Conservation (phyloP, 2,329 filamentous ascomycete species). For the Aureobasidium sp. region DNA sequence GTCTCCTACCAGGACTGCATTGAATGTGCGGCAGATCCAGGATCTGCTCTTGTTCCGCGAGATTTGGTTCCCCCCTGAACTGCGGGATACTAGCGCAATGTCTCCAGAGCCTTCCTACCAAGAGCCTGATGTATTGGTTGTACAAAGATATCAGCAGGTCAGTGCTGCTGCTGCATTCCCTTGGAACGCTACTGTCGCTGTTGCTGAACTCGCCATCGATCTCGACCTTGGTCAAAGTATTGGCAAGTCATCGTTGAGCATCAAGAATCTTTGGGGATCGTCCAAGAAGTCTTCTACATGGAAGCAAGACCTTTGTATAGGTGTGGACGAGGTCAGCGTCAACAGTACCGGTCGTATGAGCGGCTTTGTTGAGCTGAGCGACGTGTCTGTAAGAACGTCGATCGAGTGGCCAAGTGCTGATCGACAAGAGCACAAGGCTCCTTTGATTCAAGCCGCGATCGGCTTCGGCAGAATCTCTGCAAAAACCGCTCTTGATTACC, state of each 20-base stretch:
- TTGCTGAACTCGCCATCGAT: constrained; percentile 72
- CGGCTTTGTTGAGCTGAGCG: constrained; percentile 71
- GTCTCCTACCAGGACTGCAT: constrained; percentile 75
- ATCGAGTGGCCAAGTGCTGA: constrained; percentile 82
- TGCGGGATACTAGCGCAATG: constrained; percentile 43
- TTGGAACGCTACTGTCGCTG: constrained; percentile 88
- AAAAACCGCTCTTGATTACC: constrained; percentile 93
- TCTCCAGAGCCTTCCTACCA: constrained; percentile 13
- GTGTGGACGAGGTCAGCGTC: constrained; percentile 70
- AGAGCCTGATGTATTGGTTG: constrained; percentile 56
- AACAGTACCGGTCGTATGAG: constrained; percentile 81
- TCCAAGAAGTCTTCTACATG: constrained; percentile 93
- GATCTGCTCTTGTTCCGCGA: constrained; percentile 93
- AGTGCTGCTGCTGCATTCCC: constrained; percentile 88
- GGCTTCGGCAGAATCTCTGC: constrained; percentile 73
- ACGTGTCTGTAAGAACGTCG: constrained; percentile 79
- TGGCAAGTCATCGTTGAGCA: constrained; percentile 77
- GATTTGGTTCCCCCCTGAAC: constrained; percentile 84
- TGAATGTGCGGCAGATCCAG: constrained; percentile 92
- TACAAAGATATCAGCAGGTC: constrained; percentile 91
- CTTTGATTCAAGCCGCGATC: constrained; percentile 81
- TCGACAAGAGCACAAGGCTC: constrained; percentile 60
- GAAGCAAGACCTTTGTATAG: constrained; percentile 91
- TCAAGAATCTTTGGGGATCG: constrained; percentile 85
- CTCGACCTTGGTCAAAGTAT: constrained; percentile 89